These are phyloP conservation scores for Penicillium maclennaniae DNA, from an alignment of 495 filamentous ascomycete species.

Conservation along the genomic window DNA sequence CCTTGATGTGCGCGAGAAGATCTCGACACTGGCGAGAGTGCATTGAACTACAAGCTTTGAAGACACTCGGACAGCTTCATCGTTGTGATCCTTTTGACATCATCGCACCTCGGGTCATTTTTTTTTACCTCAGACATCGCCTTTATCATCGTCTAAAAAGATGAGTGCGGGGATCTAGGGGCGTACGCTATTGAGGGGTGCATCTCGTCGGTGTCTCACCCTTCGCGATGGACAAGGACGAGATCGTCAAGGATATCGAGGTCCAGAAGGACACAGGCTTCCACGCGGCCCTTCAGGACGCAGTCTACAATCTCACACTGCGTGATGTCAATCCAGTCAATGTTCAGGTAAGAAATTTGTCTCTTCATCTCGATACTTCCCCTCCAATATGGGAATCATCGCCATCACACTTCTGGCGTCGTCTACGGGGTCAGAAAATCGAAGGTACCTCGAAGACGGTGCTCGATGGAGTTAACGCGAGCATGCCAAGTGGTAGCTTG, in stretches of 20 bases:
- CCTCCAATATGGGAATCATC: conserved; percentile 38
- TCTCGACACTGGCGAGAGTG: background rate
- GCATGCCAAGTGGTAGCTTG: conserved; percentile 57
- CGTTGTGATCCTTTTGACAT: background rate
- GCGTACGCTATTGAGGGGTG: background rate
- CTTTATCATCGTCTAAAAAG: background rate
- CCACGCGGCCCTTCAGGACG: conserved; percentile 9
- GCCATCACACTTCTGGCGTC: conserved; percentile 21
- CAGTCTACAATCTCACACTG: conserved; percentile 46
- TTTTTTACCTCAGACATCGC: background rate
- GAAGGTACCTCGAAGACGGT: conserved; percentile 32
- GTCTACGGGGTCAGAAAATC: conserved; percentile 19
- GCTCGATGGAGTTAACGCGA: conserved; percentile 50
- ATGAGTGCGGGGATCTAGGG: background rate
- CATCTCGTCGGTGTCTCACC: background rate
- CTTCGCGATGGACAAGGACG: conserved; percentile 18
- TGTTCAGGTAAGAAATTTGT: conserved; percentile 51
- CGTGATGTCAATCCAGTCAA: conserved; percentile 58
- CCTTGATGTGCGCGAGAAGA: background rate
- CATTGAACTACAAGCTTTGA: background rate
- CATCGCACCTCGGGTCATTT: background rate
- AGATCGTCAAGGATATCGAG: conserved; percentile 10
- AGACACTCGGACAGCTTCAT: background rate
- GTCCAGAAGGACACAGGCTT: conserved; percentile 8
- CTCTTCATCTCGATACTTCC: conserved; percentile 51